Conservation (phyloP, 768 basidiomycete genomes). For the Clavulina sp. region DNA sequence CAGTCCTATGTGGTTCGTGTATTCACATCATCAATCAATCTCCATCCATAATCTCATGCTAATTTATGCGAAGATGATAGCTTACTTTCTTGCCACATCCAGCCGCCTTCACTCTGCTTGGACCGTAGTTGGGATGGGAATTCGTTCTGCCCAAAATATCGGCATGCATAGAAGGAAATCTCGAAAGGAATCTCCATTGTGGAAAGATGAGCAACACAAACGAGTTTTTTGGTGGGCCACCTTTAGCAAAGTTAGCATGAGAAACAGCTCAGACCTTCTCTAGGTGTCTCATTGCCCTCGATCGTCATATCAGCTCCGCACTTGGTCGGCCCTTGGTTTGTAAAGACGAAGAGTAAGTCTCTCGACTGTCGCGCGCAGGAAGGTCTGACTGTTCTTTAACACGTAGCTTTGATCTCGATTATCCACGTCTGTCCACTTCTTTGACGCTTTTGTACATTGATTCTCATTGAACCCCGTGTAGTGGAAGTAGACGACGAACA, state of each 20-base stretch:
- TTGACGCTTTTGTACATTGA: too few relatives aligned
- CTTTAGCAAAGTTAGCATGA: neutral
- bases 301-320: constrained; percentile 18
- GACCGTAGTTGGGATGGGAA: constrained; percentile 44
- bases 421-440: too few relatives aligned
- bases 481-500: constrained; percentile 69
- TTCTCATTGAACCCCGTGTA: neutral
- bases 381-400: too few relatives aligned
- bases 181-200: constrained; percentile 25
- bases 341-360: constrained; percentile 57
- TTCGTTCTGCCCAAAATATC: constrained; percentile 58
- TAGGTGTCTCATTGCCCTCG: constrained; percentile 13
- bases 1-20: constrained; percentile 30
- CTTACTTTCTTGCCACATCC: constrained; percentile 37
- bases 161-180: constrained; percentile 54
- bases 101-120: constrained; percentile 29
- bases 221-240: constrained; percentile 50
- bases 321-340: constrained; percentile 55
- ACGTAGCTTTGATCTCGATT: too few relatives aligned
- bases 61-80: constrained; percentile 29
- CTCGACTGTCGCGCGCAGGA: too few relatives aligned
- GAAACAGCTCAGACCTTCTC: neutral
- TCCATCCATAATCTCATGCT: constrained; percentile 8
- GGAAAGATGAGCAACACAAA: constrained; percentile 60
- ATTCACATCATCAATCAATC: too few relatives aligned